Evolutionary conservation across 768 basidiomycete species (phyloP).

Genomic region (Psilocybe cyanescens): DNA sequence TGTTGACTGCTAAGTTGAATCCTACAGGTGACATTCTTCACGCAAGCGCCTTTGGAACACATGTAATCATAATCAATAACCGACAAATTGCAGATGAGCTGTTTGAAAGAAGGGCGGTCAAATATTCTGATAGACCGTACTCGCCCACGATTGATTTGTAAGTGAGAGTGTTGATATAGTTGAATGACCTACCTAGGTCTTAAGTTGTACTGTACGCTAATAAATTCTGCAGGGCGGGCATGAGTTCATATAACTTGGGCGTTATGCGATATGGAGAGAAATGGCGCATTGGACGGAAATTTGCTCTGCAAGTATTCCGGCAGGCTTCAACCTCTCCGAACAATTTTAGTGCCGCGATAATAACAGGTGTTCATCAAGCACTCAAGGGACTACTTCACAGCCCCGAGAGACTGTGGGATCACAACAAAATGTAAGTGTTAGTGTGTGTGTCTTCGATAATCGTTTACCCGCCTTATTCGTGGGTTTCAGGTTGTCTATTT

Average conservation of each 20-base stretch:
- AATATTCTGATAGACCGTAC: conserved; percentile 9
- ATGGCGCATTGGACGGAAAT: conserved; percentile 27
- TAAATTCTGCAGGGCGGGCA: conserved; percentile 12
- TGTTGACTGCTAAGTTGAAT: neutral
- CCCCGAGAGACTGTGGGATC: conserved; percentile 13
- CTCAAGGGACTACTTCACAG: conserved; percentile 14
- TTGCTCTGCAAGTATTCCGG: conserved; percentile 28
- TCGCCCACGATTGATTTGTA: conserved; percentile 10
- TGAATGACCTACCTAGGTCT: too few species aligned
- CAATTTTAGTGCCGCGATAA: conserved; percentile 16
- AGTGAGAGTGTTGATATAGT: neutral
- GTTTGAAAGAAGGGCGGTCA: conserved; percentile 11
- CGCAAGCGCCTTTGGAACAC: conserved; percentile 1
- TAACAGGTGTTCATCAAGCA: conserved; percentile 12
- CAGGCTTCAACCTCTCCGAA: conserved; percentile 1
- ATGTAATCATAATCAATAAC: conserved; percentile 12
- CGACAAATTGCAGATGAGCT: conserved; percentile 14
- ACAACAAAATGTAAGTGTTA: conserved; percentile 14
- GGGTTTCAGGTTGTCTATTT: conserved; percentile 15
- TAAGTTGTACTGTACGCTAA: too few species aligned
- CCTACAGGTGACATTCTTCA: conserved; percentile 10
- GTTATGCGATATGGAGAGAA: conserved; percentile 26
- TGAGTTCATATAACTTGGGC: conserved; percentile 24
- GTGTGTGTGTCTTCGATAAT: neutral
- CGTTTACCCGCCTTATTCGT: neutral